Conservation (phyloP, 768 basidiomycete genomes). For the Auricularia auricula-judae region DNA sequence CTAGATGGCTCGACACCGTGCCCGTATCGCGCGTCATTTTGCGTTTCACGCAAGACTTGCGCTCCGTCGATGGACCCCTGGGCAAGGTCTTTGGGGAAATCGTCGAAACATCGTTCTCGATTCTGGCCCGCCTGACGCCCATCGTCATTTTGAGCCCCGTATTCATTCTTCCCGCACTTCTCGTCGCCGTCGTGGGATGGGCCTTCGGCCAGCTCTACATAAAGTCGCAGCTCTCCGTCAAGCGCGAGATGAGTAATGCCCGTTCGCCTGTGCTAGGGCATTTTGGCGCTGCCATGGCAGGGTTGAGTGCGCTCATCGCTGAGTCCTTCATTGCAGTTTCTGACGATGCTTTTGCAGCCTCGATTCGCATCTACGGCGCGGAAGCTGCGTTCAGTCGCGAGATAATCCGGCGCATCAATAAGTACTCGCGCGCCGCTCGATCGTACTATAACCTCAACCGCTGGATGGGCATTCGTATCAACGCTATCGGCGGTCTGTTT, state of each 20-base stretch:
- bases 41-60: constrained; percentile 57
- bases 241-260: constrained; percentile 37
- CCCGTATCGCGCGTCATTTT: constrained; percentile 49
- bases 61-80: constrained; percentile 25
- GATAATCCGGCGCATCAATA: constrained; percentile 23
- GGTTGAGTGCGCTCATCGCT: constrained; percentile 8
- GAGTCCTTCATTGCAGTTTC: not conserved
- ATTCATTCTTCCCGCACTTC: constrained; percentile 33
- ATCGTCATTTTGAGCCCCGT: constrained; percentile 34
- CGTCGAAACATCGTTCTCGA: constrained; percentile 21
- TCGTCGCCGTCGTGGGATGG: constrained; percentile 16
- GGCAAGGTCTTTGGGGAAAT: constrained; percentile 21
- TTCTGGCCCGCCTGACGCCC: constrained; percentile 32
- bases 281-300: constrained; percentile 9
- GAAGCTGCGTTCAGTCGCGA: constrained; percentile 19
- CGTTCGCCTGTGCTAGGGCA: constrained; percentile 18
- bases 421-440: constrained; percentile 17
- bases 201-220: constrained; percentile 26
- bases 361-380: constrained; percentile 31
- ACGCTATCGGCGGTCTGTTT: constrained; percentile 31
- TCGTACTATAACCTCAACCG: constrained; percentile 22
- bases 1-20: constrained; percentile 39
- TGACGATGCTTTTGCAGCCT: constrained; percentile 14
- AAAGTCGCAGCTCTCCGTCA: constrained; percentile 35
- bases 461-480: constrained; percentile 22